A percentile compares a stretch with the other conserved stretches of the same genome.
Conservation (phyloP, 1,139 yeast species). For the Scheffersomyces stambukii region DNA sequence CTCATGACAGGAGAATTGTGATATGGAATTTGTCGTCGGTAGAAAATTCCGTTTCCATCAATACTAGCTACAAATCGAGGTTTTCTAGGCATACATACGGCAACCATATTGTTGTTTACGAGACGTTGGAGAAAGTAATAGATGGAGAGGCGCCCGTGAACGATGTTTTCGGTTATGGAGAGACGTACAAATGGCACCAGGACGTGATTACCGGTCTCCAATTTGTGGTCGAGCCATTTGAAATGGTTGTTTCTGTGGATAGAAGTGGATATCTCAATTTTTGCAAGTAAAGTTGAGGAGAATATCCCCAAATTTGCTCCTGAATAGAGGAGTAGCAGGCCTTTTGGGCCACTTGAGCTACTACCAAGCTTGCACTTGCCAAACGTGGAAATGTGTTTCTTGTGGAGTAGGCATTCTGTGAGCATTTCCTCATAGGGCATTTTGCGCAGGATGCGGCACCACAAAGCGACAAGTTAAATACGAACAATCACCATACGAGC, state of each 20-base stretch:
- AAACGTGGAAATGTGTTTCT: too few species aligned
- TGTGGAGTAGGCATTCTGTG: too few species aligned
- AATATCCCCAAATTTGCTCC: too few species aligned
- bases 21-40: slow-evolving; percentile 30
- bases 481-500: too few species aligned
- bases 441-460: too few species aligned
- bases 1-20: slow-evolving; percentile 23
- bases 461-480: too few species aligned
- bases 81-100: slow-evolving; percentile 8
- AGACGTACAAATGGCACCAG: too few species aligned
- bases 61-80: slow-evolving; percentile 9
- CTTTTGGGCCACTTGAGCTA: too few species aligned
- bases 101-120: slow-evolving; percentile 10
- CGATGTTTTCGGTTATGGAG: background rate
- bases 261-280: slow-evolving; percentile 59
- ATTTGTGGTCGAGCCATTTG: slow-evolving; percentile 46
- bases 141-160: slow-evolving; percentile 1
- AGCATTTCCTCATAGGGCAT: too few species aligned
- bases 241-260: slow-evolving; percentile 61
- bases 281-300: slow-evolving; percentile 29
- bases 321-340: too few species aligned
- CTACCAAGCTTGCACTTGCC: too few species aligned
- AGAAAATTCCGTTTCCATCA: slow-evolving; percentile 21
- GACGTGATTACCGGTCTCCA: slow-evolving; percentile 51
- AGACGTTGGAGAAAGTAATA: slow-evolving; percentile 2